Evolutionary conservation across 495 filamentous ascomycete genomes (phyloP), one percentile per base, ranked within the genome.

Genomic region (Cladorrhinum samala): DNA sequence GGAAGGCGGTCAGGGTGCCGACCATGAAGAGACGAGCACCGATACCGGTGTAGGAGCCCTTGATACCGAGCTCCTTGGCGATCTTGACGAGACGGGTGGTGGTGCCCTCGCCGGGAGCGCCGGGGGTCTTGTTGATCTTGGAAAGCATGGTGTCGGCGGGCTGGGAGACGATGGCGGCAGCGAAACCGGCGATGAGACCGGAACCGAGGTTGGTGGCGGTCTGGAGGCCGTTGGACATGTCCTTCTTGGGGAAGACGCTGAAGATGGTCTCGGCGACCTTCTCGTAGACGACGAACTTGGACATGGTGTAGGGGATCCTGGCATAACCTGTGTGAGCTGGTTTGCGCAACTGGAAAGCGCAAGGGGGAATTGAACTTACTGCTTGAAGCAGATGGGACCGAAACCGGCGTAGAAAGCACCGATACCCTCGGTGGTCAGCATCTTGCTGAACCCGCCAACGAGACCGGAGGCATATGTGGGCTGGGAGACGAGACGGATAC

Each of bases 51-150:
- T 88, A 98, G 37, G 82, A 87, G 68, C 93, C 93, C 57, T 81
- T 81, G 62, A 98, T 62, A 66, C 93, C 93, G 62, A 98, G 87
- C 76, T 98, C 93, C 72, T 87, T 88, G 59, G 74, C 90, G 69
- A 97, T 97, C 86, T 96, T 96, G 78, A 96, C 81, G 57, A 98
- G 77, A 72, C 93, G 88, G 73, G 75, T 80, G 59, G 83, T 86
- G 66, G 91, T 98, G 69, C 92, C 84, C 82, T 98, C 92, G 75
- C 93, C 93, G 52, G 93, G 93, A 43, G 84, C 77, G 72, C 93
- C 93, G 76, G 88, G 89, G 74, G 90, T 95, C 89, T 98, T 98
- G 88, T 98, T 98, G 83, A 98, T 98, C 84, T 97, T 97, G 78
- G 80, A 86, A 63, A 98, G 84, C 93, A 97, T 97, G 67, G 93